Conservation (phyloP, 176 grass and related monocot species). For the Hordeum vulgare region DNA sequence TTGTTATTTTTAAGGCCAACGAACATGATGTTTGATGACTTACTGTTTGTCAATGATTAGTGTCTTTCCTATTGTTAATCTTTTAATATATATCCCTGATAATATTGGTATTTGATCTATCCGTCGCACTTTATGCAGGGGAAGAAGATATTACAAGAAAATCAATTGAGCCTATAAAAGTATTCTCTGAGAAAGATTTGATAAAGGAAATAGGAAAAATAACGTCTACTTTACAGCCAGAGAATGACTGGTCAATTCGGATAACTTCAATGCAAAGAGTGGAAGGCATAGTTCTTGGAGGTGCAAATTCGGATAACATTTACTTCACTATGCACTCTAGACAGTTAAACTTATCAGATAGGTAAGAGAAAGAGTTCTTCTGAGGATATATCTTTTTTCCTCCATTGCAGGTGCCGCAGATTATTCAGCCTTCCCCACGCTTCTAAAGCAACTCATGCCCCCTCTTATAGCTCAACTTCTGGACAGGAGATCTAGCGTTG, state of each 20-base stretch:
- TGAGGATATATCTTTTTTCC: not conserved
- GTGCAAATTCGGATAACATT: too few relatives aligned
- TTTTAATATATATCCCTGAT: not conserved
- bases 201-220: conserved; percentile 65
- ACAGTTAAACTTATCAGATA: not conserved
- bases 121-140: conserved; percentile 33
- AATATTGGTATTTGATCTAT: conserved; percentile 1
- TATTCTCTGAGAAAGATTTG: conserved; percentile 89
- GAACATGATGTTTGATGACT: not conserved
- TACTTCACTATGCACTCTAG: not conserved
- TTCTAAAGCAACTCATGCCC: conserved; percentile 75
- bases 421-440: conserved; percentile 65
- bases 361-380: not conserved
- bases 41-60: not conserved
- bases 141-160: conserved; percentile 54
- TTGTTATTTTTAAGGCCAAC: not conserved
- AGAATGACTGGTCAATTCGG: conserved; percentile 82
- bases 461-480: conserved; percentile 72
- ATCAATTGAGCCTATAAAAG: conserved; percentile 56
- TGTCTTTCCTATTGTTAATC: not conserved
- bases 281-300: conserved; percentile 87
- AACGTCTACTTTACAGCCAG: conserved; percentile 47
- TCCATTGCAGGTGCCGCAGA: conserved; percentile 53
- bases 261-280: conserved; percentile 86
- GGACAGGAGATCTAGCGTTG: conserved; percentile 76